Evolutionary conservation across 108 stramenopile species (phyloP).

Genomic region (Asterionellopsis glacialis): DNA sequence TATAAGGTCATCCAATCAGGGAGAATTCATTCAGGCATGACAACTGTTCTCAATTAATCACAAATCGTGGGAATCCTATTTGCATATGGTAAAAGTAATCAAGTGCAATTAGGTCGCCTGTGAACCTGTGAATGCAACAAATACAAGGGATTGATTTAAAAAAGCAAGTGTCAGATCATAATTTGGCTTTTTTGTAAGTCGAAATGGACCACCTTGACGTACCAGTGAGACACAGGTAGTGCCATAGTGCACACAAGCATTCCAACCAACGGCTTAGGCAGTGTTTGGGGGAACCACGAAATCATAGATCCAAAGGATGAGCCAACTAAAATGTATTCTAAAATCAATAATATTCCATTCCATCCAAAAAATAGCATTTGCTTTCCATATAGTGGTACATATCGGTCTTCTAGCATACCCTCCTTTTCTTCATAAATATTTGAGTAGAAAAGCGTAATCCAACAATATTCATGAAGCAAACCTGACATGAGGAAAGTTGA

Average conservation of each 20-base stretch:
- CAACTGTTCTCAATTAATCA: too few species aligned
- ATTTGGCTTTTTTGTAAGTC: too few species aligned
- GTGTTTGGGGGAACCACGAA: neutral
- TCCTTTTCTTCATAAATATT: neutral
- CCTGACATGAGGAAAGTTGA: constrained; percentile 44
- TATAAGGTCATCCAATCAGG: too few species aligned
- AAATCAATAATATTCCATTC: constrained; percentile 48
- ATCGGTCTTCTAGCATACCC: neutral
- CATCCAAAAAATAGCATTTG: constrained; percentile 47
- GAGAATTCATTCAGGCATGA: too few species aligned
- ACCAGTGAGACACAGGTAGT: constrained; percentile 7
- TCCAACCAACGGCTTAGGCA: constrained; percentile 2
- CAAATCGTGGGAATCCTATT: neutral
- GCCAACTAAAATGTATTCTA: constrained; percentile 19
- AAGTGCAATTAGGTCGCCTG: constrained; percentile 7
- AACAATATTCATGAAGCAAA: constrained; percentile 50
- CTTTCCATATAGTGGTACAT: constrained; percentile 24
- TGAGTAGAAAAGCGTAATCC: constrained; percentile 17
- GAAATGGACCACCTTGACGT: too few species aligned
- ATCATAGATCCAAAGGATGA: neutral
- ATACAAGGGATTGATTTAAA: too few species aligned
- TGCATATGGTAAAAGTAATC: constrained; percentile 4
- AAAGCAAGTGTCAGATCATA: too few species aligned
- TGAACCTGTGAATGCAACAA: too few species aligned
- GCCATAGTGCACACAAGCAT: constrained; percentile 3